A percentile compares a stretch with the other conserved stretches of the same genome.
Conservation (phyloP, 2,329 filamentous ascomycete genomes). For the Hawksworthiomyces lignivorus region DNA sequence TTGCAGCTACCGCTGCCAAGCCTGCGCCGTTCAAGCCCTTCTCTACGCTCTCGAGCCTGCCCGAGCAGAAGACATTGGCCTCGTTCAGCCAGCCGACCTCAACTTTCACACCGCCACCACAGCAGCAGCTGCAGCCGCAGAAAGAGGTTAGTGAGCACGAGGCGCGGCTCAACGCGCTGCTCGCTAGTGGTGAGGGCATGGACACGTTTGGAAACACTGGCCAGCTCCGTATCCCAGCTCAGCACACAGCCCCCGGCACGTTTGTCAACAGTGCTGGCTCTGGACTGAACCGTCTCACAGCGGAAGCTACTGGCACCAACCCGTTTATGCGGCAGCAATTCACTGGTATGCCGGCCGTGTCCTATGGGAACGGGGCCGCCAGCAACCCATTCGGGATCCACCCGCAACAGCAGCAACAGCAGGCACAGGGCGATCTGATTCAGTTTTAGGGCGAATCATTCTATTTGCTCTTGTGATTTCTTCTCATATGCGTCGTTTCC, state of each 20-base stretch:
- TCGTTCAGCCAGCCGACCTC: slow-evolving; percentile 43
- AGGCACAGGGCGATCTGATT: slow-evolving; percentile 47
- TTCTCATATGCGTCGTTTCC: neutral
- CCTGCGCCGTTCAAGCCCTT: slow-evolving; percentile 50
- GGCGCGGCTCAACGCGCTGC: slow-evolving; percentile 75
- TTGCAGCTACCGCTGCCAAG: slow-evolving; percentile 61
- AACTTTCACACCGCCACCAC: slow-evolving; percentile 19
- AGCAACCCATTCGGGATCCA: slow-evolving; percentile 54
- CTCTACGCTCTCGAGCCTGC: slow-evolving; percentile 65
- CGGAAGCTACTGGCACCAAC: slow-evolving; percentile 65
- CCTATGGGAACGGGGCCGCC: slow-evolving; percentile 45
- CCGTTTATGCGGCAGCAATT: slow-evolving; percentile 82
- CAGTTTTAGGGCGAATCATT: slow-evolving; percentile 41
- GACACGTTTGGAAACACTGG: slow-evolving; percentile 98
- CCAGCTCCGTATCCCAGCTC: slow-evolving; percentile 86
- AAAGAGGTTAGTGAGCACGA: slow-evolving; percentile 55
- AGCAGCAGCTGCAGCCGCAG: slow-evolving; percentile 39
- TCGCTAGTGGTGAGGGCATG: slow-evolving; percentile 82
- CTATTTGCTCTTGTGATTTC: neutral
- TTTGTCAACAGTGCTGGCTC: slow-evolving; percentile 94
- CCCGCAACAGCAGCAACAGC: slow-evolving; percentile 46
- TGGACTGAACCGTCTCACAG: slow-evolving; percentile 61
- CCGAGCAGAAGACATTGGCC: slow-evolving; percentile 74
- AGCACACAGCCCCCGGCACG: slow-evolving; percentile 91
- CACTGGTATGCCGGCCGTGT: slow-evolving; percentile 62